Conservation (phyloP, 306 rosid species). For the Vigna radiata region DNA sequence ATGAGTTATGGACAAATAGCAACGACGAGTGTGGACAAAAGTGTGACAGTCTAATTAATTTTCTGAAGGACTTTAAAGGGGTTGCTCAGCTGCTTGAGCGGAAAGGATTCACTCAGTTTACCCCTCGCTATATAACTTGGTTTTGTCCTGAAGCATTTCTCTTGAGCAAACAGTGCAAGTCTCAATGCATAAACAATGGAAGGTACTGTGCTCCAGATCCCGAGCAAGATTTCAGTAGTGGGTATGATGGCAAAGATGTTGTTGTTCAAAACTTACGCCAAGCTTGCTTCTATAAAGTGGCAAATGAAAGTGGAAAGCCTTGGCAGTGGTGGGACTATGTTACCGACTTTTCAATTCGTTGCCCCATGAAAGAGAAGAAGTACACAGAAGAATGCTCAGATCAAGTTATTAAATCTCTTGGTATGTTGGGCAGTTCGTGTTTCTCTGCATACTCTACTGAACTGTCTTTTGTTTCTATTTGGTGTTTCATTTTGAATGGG, state of each 20-base stretch:
- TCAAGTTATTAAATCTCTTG: slow-evolving; percentile 82
- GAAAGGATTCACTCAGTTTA: slow-evolving; percentile 85
- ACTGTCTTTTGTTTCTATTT: slow-evolving; percentile 21
- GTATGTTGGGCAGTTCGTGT: slow-evolving; percentile 58
- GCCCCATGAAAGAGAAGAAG: slow-evolving; percentile 84
- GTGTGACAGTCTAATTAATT: slow-evolving; percentile 84
- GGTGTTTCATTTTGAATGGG: slow-evolving; percentile 25
- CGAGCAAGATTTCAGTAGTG: slow-evolving; percentile 87
- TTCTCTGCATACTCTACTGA: slow-evolving; percentile 29
- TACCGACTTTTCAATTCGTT: slow-evolving; percentile 90
- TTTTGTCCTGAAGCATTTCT: slow-evolving; percentile 86
- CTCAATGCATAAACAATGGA: slow-evolving; percentile 93
- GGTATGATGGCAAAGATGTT: slow-evolving; percentile 96
- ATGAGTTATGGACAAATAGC: slow-evolving; percentile 96
- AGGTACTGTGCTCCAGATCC: slow-evolving; percentile 99
- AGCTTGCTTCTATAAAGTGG: slow-evolving; percentile 90
- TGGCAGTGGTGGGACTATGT: slow-evolving; percentile 99
- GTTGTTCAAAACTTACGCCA: slow-evolving; percentile 92
- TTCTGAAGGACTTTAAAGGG: slow-evolving; percentile 80
- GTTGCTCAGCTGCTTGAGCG: slow-evolving; percentile 90
- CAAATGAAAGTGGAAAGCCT: slow-evolving; percentile 91
- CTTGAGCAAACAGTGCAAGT: slow-evolving; percentile 81
- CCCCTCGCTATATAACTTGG: slow-evolving; percentile 95
- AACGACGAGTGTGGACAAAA: slow-evolving; percentile 93
- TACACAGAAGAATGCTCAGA: slow-evolving; percentile 82